Base-by-base conservation (phyloP, 108 stramenopile species). In the Pinguiococcus pyrenoidosus region DNA sequence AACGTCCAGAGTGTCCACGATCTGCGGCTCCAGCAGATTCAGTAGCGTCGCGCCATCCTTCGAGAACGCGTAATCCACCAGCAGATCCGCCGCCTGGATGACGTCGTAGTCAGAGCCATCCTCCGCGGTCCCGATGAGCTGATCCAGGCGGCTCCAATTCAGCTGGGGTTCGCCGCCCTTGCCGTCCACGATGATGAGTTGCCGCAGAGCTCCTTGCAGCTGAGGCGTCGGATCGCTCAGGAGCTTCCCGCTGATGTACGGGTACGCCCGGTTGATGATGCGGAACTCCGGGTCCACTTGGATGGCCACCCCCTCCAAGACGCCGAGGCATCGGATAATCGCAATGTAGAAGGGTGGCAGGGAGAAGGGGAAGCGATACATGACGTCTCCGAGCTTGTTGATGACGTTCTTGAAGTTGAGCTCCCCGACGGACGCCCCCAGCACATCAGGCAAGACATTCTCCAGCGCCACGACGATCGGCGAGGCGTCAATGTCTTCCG, bases 261-360 rank as follows among this genome's bases (percentile, higher is more conserved):
- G 92, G 58, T 94, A 94, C 1, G 92, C 88, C 32, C 87, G 77
- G 18, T 69, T 71, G 34, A 94, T 74, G 44, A 94, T 90, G 39
- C 87, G 58, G 25, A 84, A 75, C 44, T 83, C 68, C 1, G 79
- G 84, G 53, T 89, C 87, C 29, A 69, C 67, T 52, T 93, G 92
- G 21, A 94, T 85, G 9, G 92, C 88, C 36, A 94, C 45, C 39
- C 92, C 92, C 56, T 94, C 92, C 40, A 94, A 51, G 12, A 94
- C 92, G 34, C 92, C 92, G 17, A 94, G 61, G 56, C 92, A 94
- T 9, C 92, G 81, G 58, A 94, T 94, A 49, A 94, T 94, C 40
- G 87, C 79, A 51, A 91, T 90, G 72, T 94, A 94, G 57, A 90
- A 94, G 14, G 92, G 92, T 38, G 92, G 92, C 17, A 94, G 58